Base-by-base conservation (phyloP, 2,329 filamentous ascomycete genomes). In the Knufia fluminis region DNA sequence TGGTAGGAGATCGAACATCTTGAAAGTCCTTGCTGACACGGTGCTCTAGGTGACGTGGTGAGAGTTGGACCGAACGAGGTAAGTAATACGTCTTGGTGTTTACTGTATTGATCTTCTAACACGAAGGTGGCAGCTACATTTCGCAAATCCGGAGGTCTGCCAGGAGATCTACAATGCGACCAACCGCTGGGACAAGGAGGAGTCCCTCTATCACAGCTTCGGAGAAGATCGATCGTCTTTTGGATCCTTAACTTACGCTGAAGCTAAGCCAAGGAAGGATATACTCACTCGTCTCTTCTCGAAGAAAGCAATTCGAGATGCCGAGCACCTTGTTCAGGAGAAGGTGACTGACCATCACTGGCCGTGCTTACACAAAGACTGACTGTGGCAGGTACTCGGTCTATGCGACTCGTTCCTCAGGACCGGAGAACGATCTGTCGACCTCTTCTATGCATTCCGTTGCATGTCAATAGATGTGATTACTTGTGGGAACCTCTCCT, bases 391-490 rank as follows among this genome's bases (percentile, higher is more conserved):
- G 28, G 28, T 31, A 7, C 7, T 31, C 17, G 26, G 45, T 8
- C 43, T 58, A 10, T 58, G 53, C 46, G 39, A 48, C 6, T 49
- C 53, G 16, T 52, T 56, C 20, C 7, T n/a, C 8, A 7, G 35
- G 7, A 19, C 7, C 8, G 35, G 7, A n/a, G 35, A 52, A 45
- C 20, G 50, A 48, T 50, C 53, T 12, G 48, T 48, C 3, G 54
- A 56, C 44, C 45, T 58, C 16, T 55, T 55, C 33, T 53, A 52
- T 32, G 54, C 51, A n/a, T 55, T 52, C 41, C 52, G 56, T 17
- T 60, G 55, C 45, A 48, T 58, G 48, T 50, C 59, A n/a, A 52
- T 62, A 19, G 59, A 62, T 45, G 52, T 54, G 3, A 57, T 60
- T 39, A 59, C 28, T 14, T 31, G 28, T 31, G 14, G 14, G 28